Evolutionary conservation across 805 yeast species (phyloP), one percentile per base, ranked within the genome.

Genomic region (Phaffomyces opuntiae): DNA sequence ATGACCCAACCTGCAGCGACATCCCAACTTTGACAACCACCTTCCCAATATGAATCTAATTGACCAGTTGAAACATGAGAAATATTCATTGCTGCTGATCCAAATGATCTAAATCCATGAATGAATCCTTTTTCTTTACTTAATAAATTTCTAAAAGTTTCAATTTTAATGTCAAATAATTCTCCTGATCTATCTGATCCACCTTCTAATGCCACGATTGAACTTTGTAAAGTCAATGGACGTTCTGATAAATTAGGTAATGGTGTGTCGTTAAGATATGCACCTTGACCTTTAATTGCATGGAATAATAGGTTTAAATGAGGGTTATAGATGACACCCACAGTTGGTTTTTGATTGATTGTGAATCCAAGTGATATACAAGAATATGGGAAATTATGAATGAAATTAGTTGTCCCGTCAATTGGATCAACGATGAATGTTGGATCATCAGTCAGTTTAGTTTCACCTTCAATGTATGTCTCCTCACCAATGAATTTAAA

Each of bases 11-110:
- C 82, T 14, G 84, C 86, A 58, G 83, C 77, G 1, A 80, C 83
- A 56, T 80, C 86, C 85, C 85, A 80, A 24, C 79, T 75, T 57
- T 73, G 77, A 56, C 82, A 78, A n/a, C 83, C 83, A 42, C 83
- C 83, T 61, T 78, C 83, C 83, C 85, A 80, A 60, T 80, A 80
- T 5, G 78, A 71, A 55, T 80, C 86, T 26, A 78, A 49, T 47
- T 67, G 68, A 7, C 86, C 86, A 4, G 75, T 66, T 1, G 85
- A 83, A 6, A 76, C 77, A 39, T 74, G 72, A 39, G 81, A 72
- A 35, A 78, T 60, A 55, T 79, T 79, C 73, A 80, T 70, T 7
- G 86, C 86, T 0, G 85, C 84, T 17, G 83, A 77, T 3, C 86
- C 86, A 45, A 77, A 61, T 19, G 77, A 68, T 57, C 86, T 69